Conservation (phyloP, 257 asterid genomes). For the Capsicum chinense region DNA sequence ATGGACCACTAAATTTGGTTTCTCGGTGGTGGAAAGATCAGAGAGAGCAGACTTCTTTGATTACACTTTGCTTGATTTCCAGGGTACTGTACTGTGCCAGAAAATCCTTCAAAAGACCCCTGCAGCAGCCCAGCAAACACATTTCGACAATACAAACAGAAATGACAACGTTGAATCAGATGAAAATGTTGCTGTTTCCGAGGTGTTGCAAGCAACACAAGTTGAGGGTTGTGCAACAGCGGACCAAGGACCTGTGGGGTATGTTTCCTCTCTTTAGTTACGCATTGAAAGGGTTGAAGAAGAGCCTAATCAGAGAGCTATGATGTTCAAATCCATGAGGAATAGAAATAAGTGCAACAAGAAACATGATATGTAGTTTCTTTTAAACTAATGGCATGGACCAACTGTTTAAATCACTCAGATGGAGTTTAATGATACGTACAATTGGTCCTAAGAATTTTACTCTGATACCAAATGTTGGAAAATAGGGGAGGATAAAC, state of each 20-base stretch:
- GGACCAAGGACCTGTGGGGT: constrained; percentile 55
- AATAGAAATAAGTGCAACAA: constrained; percentile 9
- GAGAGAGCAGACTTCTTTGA: constrained; percentile 62
- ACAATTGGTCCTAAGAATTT: not conserved
- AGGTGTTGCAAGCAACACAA: constrained; percentile 51
- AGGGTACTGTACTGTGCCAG: constrained; percentile 79
- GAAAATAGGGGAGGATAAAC: no score
- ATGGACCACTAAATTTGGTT: constrained; percentile 81
- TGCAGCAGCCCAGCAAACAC: constrained; percentile 50
- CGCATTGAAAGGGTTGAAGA: not conserved
- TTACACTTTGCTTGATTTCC: constrained; percentile 75
- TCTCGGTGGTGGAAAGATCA: constrained; percentile 59
- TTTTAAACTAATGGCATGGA: not conserved
- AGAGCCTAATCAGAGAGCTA: not conserved
- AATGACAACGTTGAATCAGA: constrained; percentile 39
- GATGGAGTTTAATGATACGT: not conserved
- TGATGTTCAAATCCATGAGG: not conserved
- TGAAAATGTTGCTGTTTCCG: constrained; percentile 45
- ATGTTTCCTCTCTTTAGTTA: constrained; percentile 31
- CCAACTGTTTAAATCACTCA: not conserved
- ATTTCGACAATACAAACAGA: constrained; percentile 30
- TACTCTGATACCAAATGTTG: no score
- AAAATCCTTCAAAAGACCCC: constrained; percentile 46
- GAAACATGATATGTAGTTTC: not conserved
- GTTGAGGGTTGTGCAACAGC: constrained; percentile 41